Evolutionary conservation across 306 rosid species (phyloP), one percentile per base, ranked within the genome.

Genomic region (Acacia acuminata): DNA sequence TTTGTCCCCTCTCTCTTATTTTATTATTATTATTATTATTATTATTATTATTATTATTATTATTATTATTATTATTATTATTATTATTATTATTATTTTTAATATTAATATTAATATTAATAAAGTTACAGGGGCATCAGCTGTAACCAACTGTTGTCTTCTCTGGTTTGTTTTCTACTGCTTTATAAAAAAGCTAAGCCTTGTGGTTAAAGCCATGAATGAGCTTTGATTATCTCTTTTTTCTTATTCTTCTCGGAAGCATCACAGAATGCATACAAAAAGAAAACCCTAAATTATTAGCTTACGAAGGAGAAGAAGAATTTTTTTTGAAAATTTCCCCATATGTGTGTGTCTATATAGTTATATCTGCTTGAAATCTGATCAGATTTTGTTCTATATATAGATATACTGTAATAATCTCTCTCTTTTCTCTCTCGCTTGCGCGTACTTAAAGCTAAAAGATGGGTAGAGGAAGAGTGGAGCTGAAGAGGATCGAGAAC

Each of bases 401-500:
- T 60, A 43, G 55, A 71, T 48, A 71, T 60, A 68, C 3, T 60
- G 4, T 64, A 15, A 30, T 64, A 64, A 64, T 30, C 42, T 64
- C 42, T 64, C 42, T 63, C 36, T 58, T 45, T 3, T 48, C 6
- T 51, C 22, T 55, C 4, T 7, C 63, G 8, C 25, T 55, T 2
- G 10, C 25, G 22, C 24, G 60, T 10, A 7, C 71, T 17, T 48
- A 40, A 67, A 17, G 38, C 40, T 3, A 50, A 17, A 17, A 32
- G 91, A 71, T 94, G 98, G 98, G 98, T 14, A 94, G 98, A 66
- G 98, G 98, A 65, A 92, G 82, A 83, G 97, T 94, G 79, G 94
- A 92, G 88, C 71, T 94, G 86, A 94, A 92, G 93, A 94, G 96
- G 85, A 94, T 94, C 74, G 98, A 94, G 82, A 94, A 94, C 87